phyloP scores from a whole-genome alignment of 2,329 filamentous ascomycete species.

The Periconia sp. region DNA sequence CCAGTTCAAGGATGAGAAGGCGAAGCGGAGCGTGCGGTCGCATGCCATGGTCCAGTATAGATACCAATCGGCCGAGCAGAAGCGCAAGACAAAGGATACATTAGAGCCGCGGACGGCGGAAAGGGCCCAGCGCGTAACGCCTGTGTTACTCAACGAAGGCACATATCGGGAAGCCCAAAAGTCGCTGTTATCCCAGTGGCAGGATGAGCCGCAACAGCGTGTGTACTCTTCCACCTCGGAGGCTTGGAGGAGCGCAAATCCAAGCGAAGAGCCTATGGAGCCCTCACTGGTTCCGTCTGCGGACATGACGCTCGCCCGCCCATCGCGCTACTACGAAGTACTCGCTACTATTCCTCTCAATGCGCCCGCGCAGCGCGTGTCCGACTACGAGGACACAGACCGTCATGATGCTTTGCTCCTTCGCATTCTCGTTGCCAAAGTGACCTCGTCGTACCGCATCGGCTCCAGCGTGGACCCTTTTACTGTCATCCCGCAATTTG shows the following conservation, averaged over 20 bases:
- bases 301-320: not conserved
- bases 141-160: conserved; percentile 1
- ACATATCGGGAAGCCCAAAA: not conserved
- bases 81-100: conserved; percentile 8
- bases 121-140: conserved; percentile 8
- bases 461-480: conserved; percentile 30
- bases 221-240: conserved; percentile 5
- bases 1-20: conserved; percentile 35
- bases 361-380: conserved; percentile 8
- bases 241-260: conserved; percentile 1
- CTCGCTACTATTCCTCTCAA: conserved; percentile 6
- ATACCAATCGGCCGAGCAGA: conserved; percentile 24
- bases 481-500: conserved; percentile 26
- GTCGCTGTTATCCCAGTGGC: not conserved
- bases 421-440: conserved; percentile 16
- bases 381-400: conserved; percentile 24
- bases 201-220: not conserved
- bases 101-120: not conserved
- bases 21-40: conserved; percentile 38
- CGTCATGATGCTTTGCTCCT: conserved; percentile 21
- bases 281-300: not conserved
- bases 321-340: conserved; percentile 9
- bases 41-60: conserved; percentile 41
- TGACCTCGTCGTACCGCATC: conserved; percentile 18
- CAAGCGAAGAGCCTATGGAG: not conserved